These are phyloP conservation scores for Turnera subulata DNA, from an alignment of 345 rosid species.

Conservation along the genomic window DNA sequence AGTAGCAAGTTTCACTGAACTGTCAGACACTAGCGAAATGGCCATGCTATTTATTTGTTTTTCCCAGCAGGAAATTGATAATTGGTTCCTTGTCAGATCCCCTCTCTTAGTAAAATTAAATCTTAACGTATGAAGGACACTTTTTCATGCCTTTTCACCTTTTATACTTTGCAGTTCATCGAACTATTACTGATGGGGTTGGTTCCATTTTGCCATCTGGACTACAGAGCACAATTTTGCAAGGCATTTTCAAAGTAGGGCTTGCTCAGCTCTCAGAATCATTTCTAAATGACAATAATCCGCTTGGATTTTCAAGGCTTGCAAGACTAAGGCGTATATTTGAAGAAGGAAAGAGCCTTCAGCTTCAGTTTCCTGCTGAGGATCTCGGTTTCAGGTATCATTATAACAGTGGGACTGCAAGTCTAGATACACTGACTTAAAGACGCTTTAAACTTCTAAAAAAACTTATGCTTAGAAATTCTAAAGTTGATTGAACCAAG, in stretches of 20 bases:
- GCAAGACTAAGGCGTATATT: constrained; percentile 59
- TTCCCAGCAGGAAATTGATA: background rate
- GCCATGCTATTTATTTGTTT: too few relatives aligned
- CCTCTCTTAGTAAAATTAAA: too few relatives aligned
- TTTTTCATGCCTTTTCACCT: background rate
- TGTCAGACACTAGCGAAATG: too few relatives aligned
- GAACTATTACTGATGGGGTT: constrained; percentile 41
- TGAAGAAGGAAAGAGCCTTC: constrained; percentile 92
- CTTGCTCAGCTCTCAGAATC: constrained; percentile 82
- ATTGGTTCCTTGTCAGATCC: background rate
- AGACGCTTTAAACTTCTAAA: too few relatives aligned
- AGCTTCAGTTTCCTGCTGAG: constrained; percentile 96
- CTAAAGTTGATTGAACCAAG: background rate
- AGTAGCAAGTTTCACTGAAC: too few relatives aligned
- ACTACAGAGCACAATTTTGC: constrained; percentile 66
- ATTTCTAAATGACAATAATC: constrained; percentile 70
- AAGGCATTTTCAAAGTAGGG: constrained; percentile 72
- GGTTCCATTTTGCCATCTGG: constrained; percentile 70
- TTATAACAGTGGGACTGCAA: too few relatives aligned
- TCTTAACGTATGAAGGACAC: too few relatives aligned
- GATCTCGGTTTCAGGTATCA: constrained; percentile 96
- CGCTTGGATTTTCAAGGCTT: constrained; percentile 74
- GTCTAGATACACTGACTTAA: too few relatives aligned
- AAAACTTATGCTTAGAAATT: background rate
- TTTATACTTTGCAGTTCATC: constrained; percentile 50